phyloP scores from a whole-genome alignment of 2,329 filamentous ascomycete genomes.

The Penicillium sp. region DNA sequence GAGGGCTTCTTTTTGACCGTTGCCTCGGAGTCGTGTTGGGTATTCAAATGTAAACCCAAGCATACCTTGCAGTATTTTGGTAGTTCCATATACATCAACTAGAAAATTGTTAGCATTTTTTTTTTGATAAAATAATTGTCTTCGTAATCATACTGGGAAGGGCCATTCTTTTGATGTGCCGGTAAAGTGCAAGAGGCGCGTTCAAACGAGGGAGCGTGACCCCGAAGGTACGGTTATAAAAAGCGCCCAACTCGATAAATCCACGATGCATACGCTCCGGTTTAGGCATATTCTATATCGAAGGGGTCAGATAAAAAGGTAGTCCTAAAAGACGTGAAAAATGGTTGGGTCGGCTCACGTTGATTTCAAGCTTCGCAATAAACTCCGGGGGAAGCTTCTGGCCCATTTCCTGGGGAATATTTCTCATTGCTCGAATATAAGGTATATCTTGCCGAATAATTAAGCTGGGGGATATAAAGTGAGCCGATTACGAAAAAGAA shows the following conservation, averaged over 20 bases:
- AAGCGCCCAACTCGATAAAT: conserved; percentile 64
- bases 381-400: conserved; percentile 49
- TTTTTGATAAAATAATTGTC: neutral
- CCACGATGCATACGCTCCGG: conserved; percentile 66
- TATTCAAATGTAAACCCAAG: conserved; percentile 64
- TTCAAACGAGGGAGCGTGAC: conserved; percentile 77
- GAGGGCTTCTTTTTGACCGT: conserved; percentile 43
- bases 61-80: conserved; percentile 59
- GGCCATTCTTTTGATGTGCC: conserved; percentile 71
- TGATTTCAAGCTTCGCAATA: conserved; percentile 44
- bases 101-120: conserved; percentile 16
- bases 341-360: conserved; percentile 26
- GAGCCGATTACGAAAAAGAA: neutral
- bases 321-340: neutral
- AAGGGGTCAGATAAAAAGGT: neutral
- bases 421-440: conserved; percentile 66
- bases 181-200: conserved; percentile 67
- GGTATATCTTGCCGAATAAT: conserved; percentile 72
- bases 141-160: conserved; percentile 66
- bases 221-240: conserved; percentile 69
- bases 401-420: conserved; percentile 50
- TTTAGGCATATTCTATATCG: conserved; percentile 44
- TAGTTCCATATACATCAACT: conserved; percentile 54
- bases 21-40: conserved; percentile 42
- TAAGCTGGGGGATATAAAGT: conserved; percentile 26